Evolutionary conservation across 2,329 filamentous ascomycete species (phyloP).

Genomic region (Aspergillus quadrilineatus): DNA sequence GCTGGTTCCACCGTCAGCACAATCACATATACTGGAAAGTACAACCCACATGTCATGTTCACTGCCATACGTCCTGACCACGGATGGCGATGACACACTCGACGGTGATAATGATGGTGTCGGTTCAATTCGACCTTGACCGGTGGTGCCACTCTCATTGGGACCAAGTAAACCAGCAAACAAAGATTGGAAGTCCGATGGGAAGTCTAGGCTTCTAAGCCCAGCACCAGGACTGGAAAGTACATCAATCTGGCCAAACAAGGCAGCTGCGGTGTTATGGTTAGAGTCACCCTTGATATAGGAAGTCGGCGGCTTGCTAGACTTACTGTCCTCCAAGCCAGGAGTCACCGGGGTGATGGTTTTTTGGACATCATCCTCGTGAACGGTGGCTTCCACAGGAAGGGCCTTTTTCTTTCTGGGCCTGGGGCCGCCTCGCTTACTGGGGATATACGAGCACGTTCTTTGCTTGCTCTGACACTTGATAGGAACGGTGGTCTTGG

Average conservation of each 20-base stretch:
- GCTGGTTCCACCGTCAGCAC: constrained; percentile 29
- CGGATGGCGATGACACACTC: constrained; percentile 26
- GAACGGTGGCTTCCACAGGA: constrained; percentile 23
- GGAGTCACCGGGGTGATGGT: constrained; percentile 21
- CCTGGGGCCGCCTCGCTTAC: constrained; percentile 43
- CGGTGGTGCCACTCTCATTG: constrained; percentile 20
- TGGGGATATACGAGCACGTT: constrained; percentile 44
- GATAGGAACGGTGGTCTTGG: constrained; percentile 1
- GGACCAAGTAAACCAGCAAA: constrained; percentile 38
- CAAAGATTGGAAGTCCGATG: constrained; percentile 38
- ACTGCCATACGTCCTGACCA: constrained; percentile 41
- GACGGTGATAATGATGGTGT: constrained; percentile 26
- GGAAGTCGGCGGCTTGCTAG: neutral
- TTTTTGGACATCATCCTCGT: constrained; percentile 24
- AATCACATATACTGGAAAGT: neutral
- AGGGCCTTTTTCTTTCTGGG: constrained; percentile 36
- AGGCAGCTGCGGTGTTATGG: constrained; percentile 27
- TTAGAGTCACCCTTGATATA: constrained; percentile 21
- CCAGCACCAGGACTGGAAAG: constrained; percentile 43
- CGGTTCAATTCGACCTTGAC: constrained; percentile 29
- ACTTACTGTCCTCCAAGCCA: constrained; percentile 36
- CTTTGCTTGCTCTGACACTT: constrained; percentile 43
- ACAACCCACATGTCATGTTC: constrained; percentile 42
- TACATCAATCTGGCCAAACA: constrained; percentile 43
- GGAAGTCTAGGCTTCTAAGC: constrained; percentile 41